Evolutionary conservation across 2,329 filamentous ascomycete genomes (phyloP).

Genomic region (Polytolypa hystricis): DNA sequence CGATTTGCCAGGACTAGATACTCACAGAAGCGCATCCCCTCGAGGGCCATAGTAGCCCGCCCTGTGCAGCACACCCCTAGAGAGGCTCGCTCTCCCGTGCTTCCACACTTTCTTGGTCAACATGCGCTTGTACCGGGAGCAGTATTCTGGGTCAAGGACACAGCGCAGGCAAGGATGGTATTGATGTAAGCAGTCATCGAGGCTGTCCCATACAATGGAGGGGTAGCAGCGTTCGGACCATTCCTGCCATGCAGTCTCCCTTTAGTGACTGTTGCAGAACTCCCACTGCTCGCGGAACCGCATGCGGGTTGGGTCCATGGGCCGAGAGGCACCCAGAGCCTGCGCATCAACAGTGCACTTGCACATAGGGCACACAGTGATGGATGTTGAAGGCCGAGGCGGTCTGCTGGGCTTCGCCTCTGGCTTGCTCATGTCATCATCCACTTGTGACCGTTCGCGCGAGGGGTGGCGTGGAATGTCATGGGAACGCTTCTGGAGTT

Average conservation of each 20-base stretch:
- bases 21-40: too few relatives aligned
- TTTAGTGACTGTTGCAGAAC: slow-evolving; percentile 1
- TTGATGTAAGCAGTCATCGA: not conserved
- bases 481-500: not conserved
- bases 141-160: not conserved
- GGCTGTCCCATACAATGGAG: not conserved
- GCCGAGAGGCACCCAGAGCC: not conserved
- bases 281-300: not conserved
- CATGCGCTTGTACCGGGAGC: not conserved
- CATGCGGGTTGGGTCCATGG: too few relatives aligned
- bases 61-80: not conserved
- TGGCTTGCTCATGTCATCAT: not conserved
- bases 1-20: too few relatives aligned
- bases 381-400: too few relatives aligned
- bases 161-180: not conserved
- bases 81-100: not conserved
- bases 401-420: not conserved
- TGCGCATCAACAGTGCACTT: not conserved
- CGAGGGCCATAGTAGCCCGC: too few relatives aligned
- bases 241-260: not conserved
- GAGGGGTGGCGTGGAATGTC: not conserved
- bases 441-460: not conserved
- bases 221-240: not conserved
- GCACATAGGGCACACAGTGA: too few relatives aligned
- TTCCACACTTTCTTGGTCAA: not conserved